Evolutionary conservation across 306 rosid genomes (phyloP), one percentile per base, ranked within the genome.

Genomic region (Castanopsis chinensis): DNA sequence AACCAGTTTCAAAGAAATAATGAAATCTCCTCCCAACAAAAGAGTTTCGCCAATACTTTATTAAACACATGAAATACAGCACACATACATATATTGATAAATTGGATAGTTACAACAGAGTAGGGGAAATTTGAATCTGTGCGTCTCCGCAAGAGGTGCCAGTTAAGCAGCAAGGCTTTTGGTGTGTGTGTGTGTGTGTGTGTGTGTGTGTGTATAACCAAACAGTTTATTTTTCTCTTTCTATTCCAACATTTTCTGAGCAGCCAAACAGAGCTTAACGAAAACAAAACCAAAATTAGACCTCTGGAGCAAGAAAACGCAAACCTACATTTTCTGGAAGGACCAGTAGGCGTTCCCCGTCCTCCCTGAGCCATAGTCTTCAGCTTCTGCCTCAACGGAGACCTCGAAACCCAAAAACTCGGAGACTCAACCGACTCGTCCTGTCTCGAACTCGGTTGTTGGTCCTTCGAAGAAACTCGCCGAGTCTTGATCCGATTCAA

Each of bases 401-500:
- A 17, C 72, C 72, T 30, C 12, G 72, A n/a, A 21, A 35, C 15
- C 52, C 72, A 45, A 35, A 68, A 68, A 35, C 27, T 19, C 52
- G 28, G 52, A 35, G 72, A 68, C 72, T 68, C 72, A 14, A 45
- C 37, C 9, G 72, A 35, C 52, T 68, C 72, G 8, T 68, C 72
- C 2, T 10, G 52, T 7, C 10, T 67, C 27, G 52, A 67, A 67
- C 52, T 67, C 52, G 6, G 6, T 4, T 33, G 72, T 3, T 67
- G 72, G 4, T 67, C 52, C 52, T 67, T 67, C 27, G 52, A 67
- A 33, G 72, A 35, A 67, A 35, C 43, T 67, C 53, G 72, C 72
- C 72, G 72, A 68, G 72, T 68, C 72, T 68, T 68, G 27, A 68
- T 68, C 72, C 49, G 51, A 68, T 68, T 68, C 72, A 68, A 68